phyloP scores from a whole-genome alignment of 352 stramenopile genomes.

The Phytophthora pseudosyringae region DNA sequence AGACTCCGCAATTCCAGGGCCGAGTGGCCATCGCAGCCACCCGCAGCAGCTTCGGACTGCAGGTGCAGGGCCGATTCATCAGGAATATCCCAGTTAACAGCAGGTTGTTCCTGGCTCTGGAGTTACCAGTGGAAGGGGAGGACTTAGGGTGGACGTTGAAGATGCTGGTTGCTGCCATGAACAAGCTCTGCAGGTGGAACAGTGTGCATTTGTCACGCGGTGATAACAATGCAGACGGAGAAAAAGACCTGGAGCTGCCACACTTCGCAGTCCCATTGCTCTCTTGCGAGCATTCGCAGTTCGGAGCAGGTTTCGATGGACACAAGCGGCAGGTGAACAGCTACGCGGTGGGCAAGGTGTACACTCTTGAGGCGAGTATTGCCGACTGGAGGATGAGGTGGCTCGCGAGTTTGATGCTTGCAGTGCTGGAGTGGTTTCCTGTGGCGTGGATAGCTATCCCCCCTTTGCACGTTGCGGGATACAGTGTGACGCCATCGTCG shows the following conservation, averaged over 20 bases:
- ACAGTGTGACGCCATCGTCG: conserved; percentile 32
- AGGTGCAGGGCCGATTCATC: conserved; percentile 73
- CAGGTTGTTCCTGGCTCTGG: conserved; percentile 58
- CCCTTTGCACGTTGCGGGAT: conserved; percentile 52
- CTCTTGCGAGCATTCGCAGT: conserved; percentile 27
- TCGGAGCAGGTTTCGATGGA: conserved; percentile 9
- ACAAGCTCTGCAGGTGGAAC: background rate
- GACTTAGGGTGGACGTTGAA: background rate
- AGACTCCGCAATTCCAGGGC: conserved; percentile 29
- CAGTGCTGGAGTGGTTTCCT: conserved; percentile 47
- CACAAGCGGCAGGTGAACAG: conserved; percentile 7
- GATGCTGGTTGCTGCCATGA: background rate
- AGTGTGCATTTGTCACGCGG: conserved; percentile 7
- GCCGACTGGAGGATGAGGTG: conserved; percentile 53
- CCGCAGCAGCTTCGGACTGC: conserved; percentile 37
- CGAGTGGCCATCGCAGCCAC: conserved; percentile 13
- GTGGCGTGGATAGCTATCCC: conserved; percentile 45
- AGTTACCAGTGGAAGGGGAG: conserved; percentile 41
- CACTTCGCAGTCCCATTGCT: conserved; percentile 58
- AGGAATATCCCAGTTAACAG: conserved; percentile 28
- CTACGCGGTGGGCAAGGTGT: conserved; percentile 47
- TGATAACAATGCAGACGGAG: background rate
- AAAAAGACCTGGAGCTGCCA: conserved; percentile 37
- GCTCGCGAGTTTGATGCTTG: conserved; percentile 45
- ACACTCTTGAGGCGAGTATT: conserved; percentile 67